Conservation (phyloP, 805 yeast species). For the Clavispora asparagi region DNA sequence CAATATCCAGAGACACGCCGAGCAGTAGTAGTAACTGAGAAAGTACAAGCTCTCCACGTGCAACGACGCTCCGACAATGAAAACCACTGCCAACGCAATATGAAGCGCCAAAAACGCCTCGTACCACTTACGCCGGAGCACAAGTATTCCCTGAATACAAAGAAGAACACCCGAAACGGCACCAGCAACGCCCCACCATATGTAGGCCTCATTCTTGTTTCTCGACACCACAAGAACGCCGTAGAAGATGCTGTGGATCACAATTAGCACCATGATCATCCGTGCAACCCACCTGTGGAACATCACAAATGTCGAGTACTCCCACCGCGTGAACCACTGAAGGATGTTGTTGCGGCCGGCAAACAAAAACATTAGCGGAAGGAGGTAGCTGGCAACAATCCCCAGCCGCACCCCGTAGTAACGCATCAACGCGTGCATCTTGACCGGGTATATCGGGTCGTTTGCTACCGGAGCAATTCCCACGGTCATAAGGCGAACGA, state of each 20-base stretch:
- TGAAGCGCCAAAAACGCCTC: conserved; percentile 36
- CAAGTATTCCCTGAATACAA: conserved; percentile 42
- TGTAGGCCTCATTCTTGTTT: conserved; percentile 8
- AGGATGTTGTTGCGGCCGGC: conserved; percentile 19
- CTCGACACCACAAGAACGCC: not conserved
- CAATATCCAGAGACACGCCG: conserved; percentile 12
- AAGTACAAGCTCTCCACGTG: conserved; percentile 38
- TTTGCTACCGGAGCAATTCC: conserved; percentile 9
- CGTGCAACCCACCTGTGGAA: conserved; percentile 58
- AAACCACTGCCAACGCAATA: conserved; percentile 31
- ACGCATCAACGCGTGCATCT: conserved; percentile 29
- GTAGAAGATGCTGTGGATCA: conserved; percentile 33
- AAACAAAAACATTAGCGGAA: conserved; percentile 12
- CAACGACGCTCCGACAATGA: conserved; percentile 43
- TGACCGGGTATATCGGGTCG: conserved; percentile 14
- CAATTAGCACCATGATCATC: conserved; percentile 34
- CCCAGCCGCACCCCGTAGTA: conserved; percentile 28
- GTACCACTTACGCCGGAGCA: conserved; percentile 42
- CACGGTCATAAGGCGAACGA: not conserved
- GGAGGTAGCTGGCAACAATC: conserved; percentile 12
- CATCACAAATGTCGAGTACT: conserved; percentile 45
- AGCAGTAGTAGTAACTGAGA: conserved; percentile 11
- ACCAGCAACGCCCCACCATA: conserved; percentile 33
- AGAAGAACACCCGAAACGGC: conserved; percentile 42
- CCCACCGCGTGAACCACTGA: conserved; percentile 36